Evolutionary conservation across 2,329 filamentous ascomycete species (phyloP), one percentile per base, ranked within the genome.

Genomic region (Aspergillus arachidicola): DNA sequence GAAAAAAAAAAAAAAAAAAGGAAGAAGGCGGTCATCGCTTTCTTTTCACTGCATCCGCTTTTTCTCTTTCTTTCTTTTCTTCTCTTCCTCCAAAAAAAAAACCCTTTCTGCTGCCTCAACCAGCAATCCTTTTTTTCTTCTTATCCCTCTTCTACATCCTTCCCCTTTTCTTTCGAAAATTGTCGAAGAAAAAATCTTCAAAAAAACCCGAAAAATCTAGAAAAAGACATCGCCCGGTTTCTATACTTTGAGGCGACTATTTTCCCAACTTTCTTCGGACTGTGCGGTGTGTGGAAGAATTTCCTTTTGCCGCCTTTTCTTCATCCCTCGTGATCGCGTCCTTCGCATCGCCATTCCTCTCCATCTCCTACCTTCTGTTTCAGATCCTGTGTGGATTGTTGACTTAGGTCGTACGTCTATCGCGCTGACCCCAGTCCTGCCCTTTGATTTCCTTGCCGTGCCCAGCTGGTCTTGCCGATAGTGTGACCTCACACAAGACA

Each of bases 171-270:
- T 75, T 77, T 75, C 71, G 69, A 75, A 66, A 55, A 64, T 57
- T 68, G 64, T 73, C 73, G 72, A 71, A 73, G 77, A 72, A 66
- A 67, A 70, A 66, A 66, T 62, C 56, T 61, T 38, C 62, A 71
- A 78, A 78, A 76, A 79, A 79, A 78, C 64, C 72, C 71, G 72
- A 75, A 79, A 80, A 80, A 74, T 68, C 66, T 67, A 65, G 66
- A 71, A 77, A 78, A 77, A 74, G 48, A 55, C 26, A 36, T 50
- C 50, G 60, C 32, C 60, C 23, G 48, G 43, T 43, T 34, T 28
- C 50, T 28, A 54, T 62, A 55, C 57, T 60, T 41, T 59, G 59
- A 59, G 51, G 55, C 60, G 58, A 64, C 50, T 61, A 58, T 65
- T 63, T 64, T 60, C 59, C 62, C 63, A 62, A 26, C 50, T 53